Conservation (phyloP, 257 asterid genomes). For the Solanum corneliomulleri region DNA sequence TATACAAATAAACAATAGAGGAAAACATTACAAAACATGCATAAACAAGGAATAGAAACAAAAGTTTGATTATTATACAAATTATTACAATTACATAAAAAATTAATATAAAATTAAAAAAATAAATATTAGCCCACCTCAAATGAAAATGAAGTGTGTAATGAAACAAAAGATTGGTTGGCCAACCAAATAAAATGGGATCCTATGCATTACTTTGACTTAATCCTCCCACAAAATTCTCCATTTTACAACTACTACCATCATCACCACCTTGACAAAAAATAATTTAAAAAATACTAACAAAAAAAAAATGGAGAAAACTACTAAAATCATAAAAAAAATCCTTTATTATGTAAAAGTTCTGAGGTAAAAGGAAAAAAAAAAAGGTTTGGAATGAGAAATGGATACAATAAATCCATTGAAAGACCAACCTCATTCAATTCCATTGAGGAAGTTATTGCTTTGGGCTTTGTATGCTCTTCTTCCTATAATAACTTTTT, state of each 20-base stretch:
- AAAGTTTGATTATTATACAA: not conserved
- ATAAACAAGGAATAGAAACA: no score
- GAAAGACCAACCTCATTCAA: not conserved
- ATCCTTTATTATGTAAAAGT: not conserved
- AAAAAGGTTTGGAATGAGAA: not conserved
- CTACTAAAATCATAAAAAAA: not conserved
- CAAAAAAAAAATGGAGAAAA: not conserved
- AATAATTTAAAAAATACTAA: not conserved
- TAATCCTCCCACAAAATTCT: constrained; percentile 4
- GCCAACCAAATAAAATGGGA: constrained; percentile 21
- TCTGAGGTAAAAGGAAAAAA: not conserved
- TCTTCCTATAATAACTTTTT: not conserved
- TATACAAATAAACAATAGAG: no score
- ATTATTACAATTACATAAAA: not conserved
- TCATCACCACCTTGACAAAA: not conserved
- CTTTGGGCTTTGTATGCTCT: not conserved
- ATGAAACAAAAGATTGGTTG: not conserved
- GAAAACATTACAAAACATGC: not conserved
- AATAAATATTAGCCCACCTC: not conserved
- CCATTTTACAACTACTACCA: not conserved
- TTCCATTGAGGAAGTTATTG: not conserved
- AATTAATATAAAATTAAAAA: not conserved
- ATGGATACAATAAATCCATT: not conserved
- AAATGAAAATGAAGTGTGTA: not conserved
- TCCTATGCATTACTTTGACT: constrained; percentile 14